Base-by-base conservation (phyloP, 164 flowering plant species). In the Nelumbo lutea region DNA sequence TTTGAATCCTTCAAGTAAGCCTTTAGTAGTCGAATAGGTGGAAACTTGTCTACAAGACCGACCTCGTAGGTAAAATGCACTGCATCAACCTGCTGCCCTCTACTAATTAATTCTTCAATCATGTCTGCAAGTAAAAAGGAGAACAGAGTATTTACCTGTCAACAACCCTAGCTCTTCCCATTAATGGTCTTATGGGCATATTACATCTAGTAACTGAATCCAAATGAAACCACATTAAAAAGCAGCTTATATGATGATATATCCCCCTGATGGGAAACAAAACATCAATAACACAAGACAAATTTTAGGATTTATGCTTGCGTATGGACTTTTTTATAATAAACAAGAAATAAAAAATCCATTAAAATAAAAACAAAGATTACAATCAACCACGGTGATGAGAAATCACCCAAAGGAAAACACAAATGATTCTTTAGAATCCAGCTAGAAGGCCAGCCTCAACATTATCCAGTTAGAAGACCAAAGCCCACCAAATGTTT, bases 61-160 rank as follows among this genome's bases (percentile, higher is more conserved):
- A 88, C 96, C 80, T 94, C 98, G 77, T 79, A 86, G 56, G 87
- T 84, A 69, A 94, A 94, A 81, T 94, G 97, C 46, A 94, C 95
- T 15, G 98, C 98, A 84, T 94, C 98, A 73, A 94, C 95, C 80
- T 87, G 97, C 68, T 91, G 96, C 68, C 96, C 95, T 81, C 88
- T 86, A 75, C 84, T 84, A 66, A 94, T 88, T 63, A 94, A 80
- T 76, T 94, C 98, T 81, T 88, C 81, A 77, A 94, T 94, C 84
- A 94, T 91, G 70, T 86, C 98, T 94, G 86, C 81, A 73, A 75
- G 66, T 43, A 53, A 61, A 55, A 68, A 62, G 41, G 61, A 41
- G 53, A 57, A 41, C 40, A 67, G 45, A 7, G 38, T 41, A 56
- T 40, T n/a, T 57, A 58, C 38, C 43, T 10, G 39, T 51, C 58